Base-by-base conservation (phyloP, 345 rosid species). In the Aegle marmelos region DNA sequence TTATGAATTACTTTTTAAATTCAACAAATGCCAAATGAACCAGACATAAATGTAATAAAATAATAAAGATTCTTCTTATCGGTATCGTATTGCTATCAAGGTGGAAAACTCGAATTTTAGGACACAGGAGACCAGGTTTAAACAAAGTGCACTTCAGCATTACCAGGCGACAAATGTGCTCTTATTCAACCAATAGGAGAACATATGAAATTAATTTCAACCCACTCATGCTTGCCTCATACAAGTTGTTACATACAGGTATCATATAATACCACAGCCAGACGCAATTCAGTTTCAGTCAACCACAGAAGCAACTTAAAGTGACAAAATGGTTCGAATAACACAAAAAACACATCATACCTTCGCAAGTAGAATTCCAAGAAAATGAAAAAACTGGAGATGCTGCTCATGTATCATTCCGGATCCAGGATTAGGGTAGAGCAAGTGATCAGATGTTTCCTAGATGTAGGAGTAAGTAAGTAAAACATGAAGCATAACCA, bases 361-460 rank as follows among this genome's bases (percentile, higher is more conserved):
- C 91, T 96, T 96, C 25, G 93, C 96, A 37, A 96, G 90, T 72
- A 96, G 97, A 74, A 88, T 89, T 63, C 99, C 99, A 70, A 96
- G 93, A 83, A 96, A 96, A 88, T 92, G 93, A 79, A 94, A 96
- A 89, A 94, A 94, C 73, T 94, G 98, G 68, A 96, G 93, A 85
- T 96, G 99, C 65, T 96, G 98, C 68, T 94, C 98, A 85, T 96
- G 99, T 81, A 89, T 85, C 93, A 96, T 81, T 85, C 97, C 98
- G 27, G 99, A 96, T 77, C 99, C 99, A 81, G 99, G 99, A 90
- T 94, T 96, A 59, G 99, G 99, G 81, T 88, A 96, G 73, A 94
- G 95, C 81, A 94, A 91, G 88, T 91, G 99, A 90, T 96, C 99
- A 68, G 95, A 63, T 17, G 99, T 96, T 88, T 92, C 99, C 99